Conservation (phyloP, 768 basidiomycete species). For the Suillus bovinus region DNA sequence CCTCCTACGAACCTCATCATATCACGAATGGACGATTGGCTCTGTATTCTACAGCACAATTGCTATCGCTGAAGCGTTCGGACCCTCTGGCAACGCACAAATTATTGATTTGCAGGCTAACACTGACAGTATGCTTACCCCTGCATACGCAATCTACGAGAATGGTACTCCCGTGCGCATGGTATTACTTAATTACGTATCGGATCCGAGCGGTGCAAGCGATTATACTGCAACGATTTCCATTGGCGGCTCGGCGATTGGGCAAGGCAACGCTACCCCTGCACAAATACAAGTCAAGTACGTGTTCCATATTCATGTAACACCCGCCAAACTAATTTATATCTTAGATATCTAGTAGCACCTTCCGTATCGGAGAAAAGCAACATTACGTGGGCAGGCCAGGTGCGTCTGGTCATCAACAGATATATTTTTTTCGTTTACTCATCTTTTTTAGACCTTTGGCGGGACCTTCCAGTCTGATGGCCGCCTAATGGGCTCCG, state of each 20-base stretch:
- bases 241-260: slow-evolving; percentile 28
- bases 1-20: slow-evolving; percentile 42
- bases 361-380: slow-evolving; percentile 41
- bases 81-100: slow-evolving; percentile 34
- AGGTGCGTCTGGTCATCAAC: slow-evolving; percentile 30
- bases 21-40: slow-evolving; percentile 41
- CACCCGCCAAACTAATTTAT: background rate
- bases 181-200: slow-evolving; percentile 50
- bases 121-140: slow-evolving; percentile 30
- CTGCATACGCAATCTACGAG: slow-evolving; percentile 69
- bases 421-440: background rate
- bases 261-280: slow-evolving; percentile 18
- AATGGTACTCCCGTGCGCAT: slow-evolving; percentile 47
- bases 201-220: slow-evolving; percentile 41
- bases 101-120: slow-evolving; percentile 37
- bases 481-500: slow-evolving; percentile 23
- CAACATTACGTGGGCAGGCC: slow-evolving; percentile 52
- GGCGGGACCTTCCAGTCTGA: slow-evolving; percentile 28
- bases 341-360: slow-evolving; percentile 35
- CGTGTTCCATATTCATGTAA: background rate
- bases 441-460: slow-evolving; percentile 20
- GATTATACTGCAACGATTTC: slow-evolving; percentile 37
- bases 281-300: slow-evolving; percentile 34
- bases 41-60: slow-evolving; percentile 43
- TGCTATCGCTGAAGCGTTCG: slow-evolving; percentile 39